Base-by-base conservation (phyloP, 129 eudicot species). In the Glebionis coronaria region DNA sequence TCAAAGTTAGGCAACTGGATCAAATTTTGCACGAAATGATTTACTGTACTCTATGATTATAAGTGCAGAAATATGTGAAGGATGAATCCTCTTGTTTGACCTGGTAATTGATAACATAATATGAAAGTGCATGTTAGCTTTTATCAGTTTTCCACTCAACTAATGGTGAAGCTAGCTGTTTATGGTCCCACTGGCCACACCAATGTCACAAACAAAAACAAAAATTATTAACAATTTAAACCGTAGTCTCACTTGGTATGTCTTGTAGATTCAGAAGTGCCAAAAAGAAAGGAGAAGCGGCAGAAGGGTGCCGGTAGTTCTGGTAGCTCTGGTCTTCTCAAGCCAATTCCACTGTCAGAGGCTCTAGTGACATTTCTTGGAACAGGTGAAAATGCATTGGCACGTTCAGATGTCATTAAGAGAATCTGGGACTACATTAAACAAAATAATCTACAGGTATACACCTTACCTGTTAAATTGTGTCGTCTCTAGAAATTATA, bases 391-490 rank as follows among this genome's bases (percentile, higher is more conserved):
- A 82, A 58, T 51, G 86, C 80, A 29, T 83, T 93, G 65, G 64
- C 96, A 14, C 87, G 95, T 60, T 54, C 88, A 46, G 88, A 76
- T 73, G 95, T 84, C 23, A 73, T 88, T 21, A 84, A 80, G 77
- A 84, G 91, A 73, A 82, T 92, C 8, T 93, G 98, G 98, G 86
- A 74, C 58, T 93, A 93, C 76, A 88, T 93, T 59, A 82, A 93
- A 71, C 85, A 79, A 55, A 81, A 92, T 57, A 76, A 84, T 70
- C 91, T 92, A 64, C 98, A 92, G 98, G 98, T 88, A 70, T 57
- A 55, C 14, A n/a, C 60, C 60, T 19, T 55, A 55, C 31, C 29
- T 20, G 28, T 20, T 35, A 35, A 35, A 35, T 35, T 35, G 42
- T 35, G 42, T 55, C 31, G 16, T 55, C 14, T 20, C 28, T 55